A percentile compares a stretch with the other conserved stretches of the same genome.
Evolutionary conservation across 1,139 yeast genomes (phyloP).

Genomic region (Saccharomyces uvarum): DNA sequence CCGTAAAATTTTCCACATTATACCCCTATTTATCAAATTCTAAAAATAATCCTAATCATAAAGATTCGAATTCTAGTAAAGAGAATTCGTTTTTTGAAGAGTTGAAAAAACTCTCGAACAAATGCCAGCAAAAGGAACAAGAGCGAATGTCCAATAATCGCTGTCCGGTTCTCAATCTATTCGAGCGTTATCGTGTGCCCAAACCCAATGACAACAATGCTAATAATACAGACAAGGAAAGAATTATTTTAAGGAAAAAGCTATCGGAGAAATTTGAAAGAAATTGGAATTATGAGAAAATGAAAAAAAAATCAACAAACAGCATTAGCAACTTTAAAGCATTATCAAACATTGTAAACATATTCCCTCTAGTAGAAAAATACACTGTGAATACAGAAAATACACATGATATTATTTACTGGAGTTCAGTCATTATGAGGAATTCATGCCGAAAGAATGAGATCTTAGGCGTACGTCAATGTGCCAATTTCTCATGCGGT

Average conservation of each 20-base stretch:
- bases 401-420: slow-evolving; percentile 74
- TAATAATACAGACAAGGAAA: neutral
- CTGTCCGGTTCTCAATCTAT: neutral
- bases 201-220: neutral
- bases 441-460: slow-evolving; percentile 92
- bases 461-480: slow-evolving; percentile 86
- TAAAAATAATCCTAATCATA: neutral
- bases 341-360: slow-evolving; percentile 42
- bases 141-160: neutral
- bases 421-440: slow-evolving; percentile 97
- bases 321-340: slow-evolving; percentile 5
- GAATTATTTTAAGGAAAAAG: neutral
- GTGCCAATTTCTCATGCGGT: slow-evolving; percentile 92
- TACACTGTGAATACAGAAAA: slow-evolving; percentile 66
- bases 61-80: neutral
- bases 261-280: slow-evolving; percentile 5
- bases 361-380: slow-evolving; percentile 86
- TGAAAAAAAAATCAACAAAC: slow-evolving; percentile 17
- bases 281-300: slow-evolving; percentile 15
- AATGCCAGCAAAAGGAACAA: neutral
- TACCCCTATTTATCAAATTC: neutral
- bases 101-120: neutral
- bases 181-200: neutral
- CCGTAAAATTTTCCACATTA: neutral
- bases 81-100: neutral